These are phyloP conservation scores for Saccharomycopsis oosterbeekiorum DNA, from an alignment of 805 yeast species.

Conservation along the genomic window DNA sequence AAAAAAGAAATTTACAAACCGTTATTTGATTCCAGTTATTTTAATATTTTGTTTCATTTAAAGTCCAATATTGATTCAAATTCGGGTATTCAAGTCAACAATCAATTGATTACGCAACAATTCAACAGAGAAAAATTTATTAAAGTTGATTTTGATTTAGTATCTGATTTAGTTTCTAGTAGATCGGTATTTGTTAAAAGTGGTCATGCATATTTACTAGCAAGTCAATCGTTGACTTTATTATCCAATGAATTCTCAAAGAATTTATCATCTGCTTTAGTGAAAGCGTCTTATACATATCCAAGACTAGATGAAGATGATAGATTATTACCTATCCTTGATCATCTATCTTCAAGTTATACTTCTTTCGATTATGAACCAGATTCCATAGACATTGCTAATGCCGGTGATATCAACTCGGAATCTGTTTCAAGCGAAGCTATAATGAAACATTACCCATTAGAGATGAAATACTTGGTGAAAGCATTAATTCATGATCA, in stretches of 20 bases:
- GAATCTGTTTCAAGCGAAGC: constrained; percentile 45
- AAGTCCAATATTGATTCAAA: constrained; percentile 23
- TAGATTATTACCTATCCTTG: constrained; percentile 72
- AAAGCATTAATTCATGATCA: constrained; percentile 46
- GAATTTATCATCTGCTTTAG: constrained; percentile 40
- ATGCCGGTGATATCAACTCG: constrained; percentile 47
- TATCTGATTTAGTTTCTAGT: constrained; percentile 64
- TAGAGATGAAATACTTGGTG: constrained; percentile 67
- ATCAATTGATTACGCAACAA: constrained; percentile 27
- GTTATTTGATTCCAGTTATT: constrained; percentile 46
- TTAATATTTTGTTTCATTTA: constrained; percentile 31
- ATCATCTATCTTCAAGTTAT: constrained; percentile 67
- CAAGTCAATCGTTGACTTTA: constrained; percentile 62
- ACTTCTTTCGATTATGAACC: constrained; percentile 39
- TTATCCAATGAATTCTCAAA: constrained; percentile 59
- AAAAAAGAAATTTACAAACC: constrained; percentile 38
- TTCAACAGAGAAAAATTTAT: constrained; percentile 58
- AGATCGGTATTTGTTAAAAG: constrained; percentile 55
- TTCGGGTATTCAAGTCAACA: constrained; percentile 14
- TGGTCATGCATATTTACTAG: constrained; percentile 65
- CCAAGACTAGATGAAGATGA: constrained; percentile 90
- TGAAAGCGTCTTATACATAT: constrained; percentile 62
- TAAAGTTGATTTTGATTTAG: constrained; percentile 81
- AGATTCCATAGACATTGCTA: constrained; percentile 21
- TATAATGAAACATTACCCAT: constrained; percentile 61